These are phyloP conservation scores for Jacaranda copaia DNA, from an alignment of 257 asterid species.

Conservation along the genomic window DNA sequence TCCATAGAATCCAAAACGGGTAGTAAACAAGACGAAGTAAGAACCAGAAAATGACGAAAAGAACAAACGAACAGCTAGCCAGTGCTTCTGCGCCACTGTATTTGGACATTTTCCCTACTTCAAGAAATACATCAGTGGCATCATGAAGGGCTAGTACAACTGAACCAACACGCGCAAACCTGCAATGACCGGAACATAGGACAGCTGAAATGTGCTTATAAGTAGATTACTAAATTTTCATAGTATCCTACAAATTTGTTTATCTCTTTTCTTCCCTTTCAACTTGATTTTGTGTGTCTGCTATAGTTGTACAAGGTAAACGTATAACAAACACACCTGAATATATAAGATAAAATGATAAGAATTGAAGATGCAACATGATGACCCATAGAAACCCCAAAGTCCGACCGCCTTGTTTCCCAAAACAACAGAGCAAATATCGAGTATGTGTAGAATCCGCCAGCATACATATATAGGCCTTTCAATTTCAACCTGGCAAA, in stretches of 20 bases:
- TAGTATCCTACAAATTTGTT: neutral
- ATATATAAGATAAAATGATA: slow-evolving; percentile 70
- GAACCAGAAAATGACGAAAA: slow-evolving; percentile 73
- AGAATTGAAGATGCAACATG: slow-evolving; percentile 83
- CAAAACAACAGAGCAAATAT: slow-evolving; percentile 90
- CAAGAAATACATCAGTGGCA: slow-evolving; percentile 90
- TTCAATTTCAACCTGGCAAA: slow-evolving; percentile 74
- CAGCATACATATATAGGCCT: slow-evolving; percentile 81
- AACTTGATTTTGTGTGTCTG: neutral
- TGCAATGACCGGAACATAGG: slow-evolving; percentile 38
- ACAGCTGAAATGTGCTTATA: neutral
- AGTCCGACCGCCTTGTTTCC: slow-evolving; percentile 97
- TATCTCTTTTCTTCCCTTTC: neutral
- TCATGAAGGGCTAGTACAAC: slow-evolving; percentile 90
- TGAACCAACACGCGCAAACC: slow-evolving; percentile 91
- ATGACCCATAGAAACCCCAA: slow-evolving; percentile 94
- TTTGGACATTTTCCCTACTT: slow-evolving; percentile 94
- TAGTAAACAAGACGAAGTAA: slow-evolving; percentile 83
- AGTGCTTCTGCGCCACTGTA: slow-evolving; percentile 84
- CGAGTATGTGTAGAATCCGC: slow-evolving; percentile 90
- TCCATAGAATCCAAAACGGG: slow-evolving; percentile 93
- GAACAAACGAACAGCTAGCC: slow-evolving; percentile 80
- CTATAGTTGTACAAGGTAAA: slow-evolving; percentile 3
- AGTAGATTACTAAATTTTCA: slow-evolving; percentile 8
- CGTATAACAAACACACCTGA: slow-evolving; percentile 55